phyloP scores from a whole-genome alignment of 1,284 basidiomycete genomes.

The Caloboletus firmus region DNA sequence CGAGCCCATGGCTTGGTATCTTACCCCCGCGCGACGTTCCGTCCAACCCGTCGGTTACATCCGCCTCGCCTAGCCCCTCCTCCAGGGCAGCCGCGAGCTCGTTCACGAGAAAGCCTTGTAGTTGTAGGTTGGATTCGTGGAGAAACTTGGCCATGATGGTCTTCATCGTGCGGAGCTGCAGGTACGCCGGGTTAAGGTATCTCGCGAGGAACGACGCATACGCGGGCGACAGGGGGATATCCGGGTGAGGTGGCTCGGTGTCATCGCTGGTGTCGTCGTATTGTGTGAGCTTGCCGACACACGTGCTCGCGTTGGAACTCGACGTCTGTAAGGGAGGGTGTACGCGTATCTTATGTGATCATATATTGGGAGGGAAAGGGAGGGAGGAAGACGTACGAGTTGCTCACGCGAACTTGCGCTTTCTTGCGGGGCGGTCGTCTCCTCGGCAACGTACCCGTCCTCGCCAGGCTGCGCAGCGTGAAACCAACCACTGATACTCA shows the following conservation, averaged over 20 bases:
- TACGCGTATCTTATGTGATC: background rate
- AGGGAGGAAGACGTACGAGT: conserved; percentile 52
- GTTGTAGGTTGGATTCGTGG: conserved; percentile 85
- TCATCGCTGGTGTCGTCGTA: conserved; percentile 45
- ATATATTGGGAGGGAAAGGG: background rate
- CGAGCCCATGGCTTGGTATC: conserved; percentile 66
- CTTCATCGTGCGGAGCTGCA: conserved; percentile 79
- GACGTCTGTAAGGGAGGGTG: conserved; percentile 45
- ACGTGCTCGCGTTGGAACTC: conserved; percentile 45
- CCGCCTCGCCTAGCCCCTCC: conserved; percentile 60
- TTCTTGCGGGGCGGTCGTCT: conserved; percentile 42
- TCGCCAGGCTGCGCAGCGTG: conserved; percentile 91
- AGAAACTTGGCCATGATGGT: conserved; percentile 83
- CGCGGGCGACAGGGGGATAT: conserved; percentile 55
- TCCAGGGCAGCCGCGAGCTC: conserved; percentile 70
- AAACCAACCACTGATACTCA: conserved; percentile 97
- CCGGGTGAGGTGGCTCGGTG: conserved; percentile 48
- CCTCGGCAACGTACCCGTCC: conserved; percentile 72
- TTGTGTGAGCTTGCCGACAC: conserved; percentile 47
- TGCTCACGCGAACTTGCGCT: conserved; percentile 70
- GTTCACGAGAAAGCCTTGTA: conserved; percentile 81
- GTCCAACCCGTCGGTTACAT: conserved; percentile 69
- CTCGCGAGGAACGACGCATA: conserved; percentile 71
- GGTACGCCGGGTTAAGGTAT: conserved; percentile 90
- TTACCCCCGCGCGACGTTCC: conserved; percentile 44